Base-by-base conservation (phyloP, 345 rosid species). In the Eucalyptus tenuipes region DNA sequence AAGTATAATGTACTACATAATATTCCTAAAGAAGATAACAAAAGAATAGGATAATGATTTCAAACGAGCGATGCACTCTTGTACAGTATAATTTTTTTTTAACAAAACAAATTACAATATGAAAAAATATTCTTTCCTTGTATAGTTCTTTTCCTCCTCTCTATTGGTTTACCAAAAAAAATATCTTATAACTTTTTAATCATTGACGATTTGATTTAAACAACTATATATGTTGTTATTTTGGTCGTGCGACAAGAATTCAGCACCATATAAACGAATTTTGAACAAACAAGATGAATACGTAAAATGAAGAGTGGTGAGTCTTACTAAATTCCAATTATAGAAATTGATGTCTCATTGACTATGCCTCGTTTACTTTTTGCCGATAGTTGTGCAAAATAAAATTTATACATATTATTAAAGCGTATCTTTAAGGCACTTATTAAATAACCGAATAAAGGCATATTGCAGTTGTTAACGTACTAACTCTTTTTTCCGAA, bases 161-260 rank as follows among this genome's bases (percentile, higher is more conserved):
- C 13, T 37, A 37, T 18, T 18, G 45, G 2, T 71, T 37, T 37
- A 37, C 81, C 81, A 37, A 37, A 37, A 18, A 18, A 71, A 18
- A 2, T 17, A 37, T 37, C 22, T 31, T 10, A 37, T 18, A 18
- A 18, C 25, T 37, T 71, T 33, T 9, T 18, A 71, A 31, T 71
- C 9, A 71, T 37, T 10, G 2, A 18, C 3, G 0, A 16, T 68
- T 1, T 68, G 3, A 71, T 33, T 33, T 37, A 64, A 40, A 18
- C 27, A 71, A 37, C 81, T 71, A 37, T 18, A 40, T 37, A 18
- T 20, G 13, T 10, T 37, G 20, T 75, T 75, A 37, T 71, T 37
- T 0, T 2, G 15, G 4, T 37, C 1, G 3, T 75, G 45, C 5
- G 1, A 13, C 47, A 37, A 0, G 13, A 24, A 40, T 71, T 71